A percentile compares a stretch with the other conserved stretches of the same genome.
phyloP scores from a whole-genome alignment of 257 asterid genomes.

The Linderniella brevidens region DNA sequence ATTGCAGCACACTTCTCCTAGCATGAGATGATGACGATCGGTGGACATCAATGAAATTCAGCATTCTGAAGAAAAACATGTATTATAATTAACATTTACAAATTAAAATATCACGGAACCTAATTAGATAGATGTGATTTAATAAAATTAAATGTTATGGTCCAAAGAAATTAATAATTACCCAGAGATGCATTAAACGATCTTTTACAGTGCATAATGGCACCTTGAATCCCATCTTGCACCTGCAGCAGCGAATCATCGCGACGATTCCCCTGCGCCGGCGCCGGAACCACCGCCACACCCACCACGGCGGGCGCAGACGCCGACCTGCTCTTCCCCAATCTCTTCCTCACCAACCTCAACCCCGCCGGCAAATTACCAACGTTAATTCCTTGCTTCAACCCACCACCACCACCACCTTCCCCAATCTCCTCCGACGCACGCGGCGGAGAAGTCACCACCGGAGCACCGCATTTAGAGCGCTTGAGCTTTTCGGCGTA shows the following conservation, averaged over 20 bases:
- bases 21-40: constrained; percentile 20
- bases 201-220: constrained; percentile 78
- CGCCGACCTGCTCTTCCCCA: constrained; percentile 75
- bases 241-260: constrained; percentile 69
- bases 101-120: neutral
- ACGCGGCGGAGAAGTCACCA: constrained; percentile 10
- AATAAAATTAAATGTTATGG: neutral
- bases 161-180: constrained; percentile 7
- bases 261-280: constrained; percentile 27
- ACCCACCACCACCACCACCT: neutral
- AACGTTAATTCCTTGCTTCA: constrained; percentile 7
- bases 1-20: constrained; percentile 25
- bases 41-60: constrained; percentile 10
- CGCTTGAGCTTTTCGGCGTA: constrained; percentile 48
- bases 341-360: constrained; percentile 36
- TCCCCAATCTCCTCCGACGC: constrained; percentile 13
- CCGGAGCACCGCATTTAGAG: constrained; percentile 21
- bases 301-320: constrained; percentile 20
- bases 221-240: constrained; percentile 82
- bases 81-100: neutral
- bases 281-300: constrained; percentile 7
- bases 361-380: constrained; percentile 48
- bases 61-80: constrained; percentile 17
- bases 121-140: no score
- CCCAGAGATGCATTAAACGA: constrained; percentile 73